Base-by-base conservation (phyloP, 1,284 basidiomycete genomes). In the Pseudozyma sp. region DNA sequence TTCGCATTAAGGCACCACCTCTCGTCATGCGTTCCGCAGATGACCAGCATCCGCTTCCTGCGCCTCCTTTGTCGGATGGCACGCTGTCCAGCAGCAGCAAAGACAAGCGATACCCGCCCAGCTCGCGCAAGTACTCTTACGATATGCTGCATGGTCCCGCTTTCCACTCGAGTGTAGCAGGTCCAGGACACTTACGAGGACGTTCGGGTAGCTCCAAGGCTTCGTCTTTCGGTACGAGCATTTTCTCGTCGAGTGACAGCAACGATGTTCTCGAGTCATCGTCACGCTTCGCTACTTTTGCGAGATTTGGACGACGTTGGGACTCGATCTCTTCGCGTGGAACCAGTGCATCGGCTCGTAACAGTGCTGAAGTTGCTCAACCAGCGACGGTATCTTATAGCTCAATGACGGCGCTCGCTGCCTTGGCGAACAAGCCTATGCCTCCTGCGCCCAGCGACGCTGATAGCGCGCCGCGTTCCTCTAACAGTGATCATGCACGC, bases 271-370 rank as follows among this genome's bases (percentile, higher is more conserved):
- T 52, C 34, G 66, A 73, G 35, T 14, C 40, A 5, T 73, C 25
- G 25, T 31, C 66, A 10, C 65, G 71, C 6, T 70, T 65, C 19
- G 48, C 52, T 35, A 58, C 48, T 59, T 59, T 74, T 54, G 48
- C 61, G 1, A 48, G 44, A 18, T 21, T 64, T 16, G 61, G 54
- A 16, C 59, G 64, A 51, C 61, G 71, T 35, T 74, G 71, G 71
- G 71, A 74, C 47, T 74, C 71, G 34, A 64, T 74, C 52, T 74
- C 71, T 9, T 74, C 71, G 50, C 66, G 66, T 14, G 71, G 66
- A 38, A 74, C 71, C 47, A 59, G 36, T 39, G 36, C 55, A 0
- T 74, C 71, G 19, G 66, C 59, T 36, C 57, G 66, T 11, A 69
- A 52, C 62, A 68, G 58, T n/a, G 57, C 57, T 0, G 70, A 73